These are phyloP conservation scores for Neurospora crassa DNA, from an alignment of 2,329 filamentous ascomycete species.

Conservation along the genomic window DNA sequence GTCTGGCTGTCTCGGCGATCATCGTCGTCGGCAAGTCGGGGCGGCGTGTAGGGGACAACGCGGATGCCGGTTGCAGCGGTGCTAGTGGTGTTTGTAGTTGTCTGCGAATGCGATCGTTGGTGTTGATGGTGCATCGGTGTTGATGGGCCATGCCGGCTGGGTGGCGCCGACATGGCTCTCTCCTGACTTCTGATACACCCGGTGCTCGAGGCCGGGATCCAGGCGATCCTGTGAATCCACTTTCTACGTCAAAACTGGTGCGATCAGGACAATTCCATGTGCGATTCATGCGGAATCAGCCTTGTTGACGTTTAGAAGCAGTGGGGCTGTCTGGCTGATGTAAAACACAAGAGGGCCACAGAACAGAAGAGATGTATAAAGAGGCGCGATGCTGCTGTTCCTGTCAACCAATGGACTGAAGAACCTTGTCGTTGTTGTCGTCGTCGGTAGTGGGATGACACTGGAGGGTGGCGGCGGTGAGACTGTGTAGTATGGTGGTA, in stretches of 20 bases:
- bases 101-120: conserved; percentile 32
- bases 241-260: conserved; percentile 15
- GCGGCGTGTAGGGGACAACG: conserved; percentile 39
- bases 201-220: conserved; percentile 16
- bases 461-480: background rate
- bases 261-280: conserved; percentile 23
- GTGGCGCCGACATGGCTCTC: conserved; percentile 22
- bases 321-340: background rate
- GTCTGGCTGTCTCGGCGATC: conserved; percentile 18
- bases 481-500: background rate
- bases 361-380: background rate
- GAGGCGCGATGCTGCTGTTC: background rate
- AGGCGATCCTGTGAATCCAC: conserved; percentile 13
- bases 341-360: background rate
- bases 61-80: conserved; percentile 27
- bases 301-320: conserved; percentile 1
- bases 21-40: conserved; percentile 24
- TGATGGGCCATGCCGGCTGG: conserved; percentile 21
- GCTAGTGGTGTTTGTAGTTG: conserved; percentile 23
- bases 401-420: background rate
- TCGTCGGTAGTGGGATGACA: background rate
- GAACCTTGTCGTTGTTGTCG: background rate
- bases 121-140: conserved; percentile 31
- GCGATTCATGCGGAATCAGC: conserved; percentile 19
- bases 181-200: conserved; percentile 12